Base-by-base conservation (phyloP, 2,329 filamentous ascomycete genomes). In the Paramyrothecium roridum region DNA sequence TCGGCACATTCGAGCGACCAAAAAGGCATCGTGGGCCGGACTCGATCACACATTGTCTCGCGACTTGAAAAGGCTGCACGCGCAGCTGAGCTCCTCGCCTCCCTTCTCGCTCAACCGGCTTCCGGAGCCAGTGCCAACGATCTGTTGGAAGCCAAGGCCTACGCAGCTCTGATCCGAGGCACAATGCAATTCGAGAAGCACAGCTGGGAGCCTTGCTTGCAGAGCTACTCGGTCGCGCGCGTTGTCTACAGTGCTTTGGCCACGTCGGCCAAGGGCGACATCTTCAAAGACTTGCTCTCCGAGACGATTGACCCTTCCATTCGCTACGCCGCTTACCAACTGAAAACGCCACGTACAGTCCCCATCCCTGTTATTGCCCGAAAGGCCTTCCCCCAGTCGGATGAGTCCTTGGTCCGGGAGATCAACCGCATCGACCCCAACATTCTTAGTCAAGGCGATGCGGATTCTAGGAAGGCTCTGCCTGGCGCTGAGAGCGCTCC, bases 241-340 rank as follows among this genome's bases (percentile, higher is more conserved):
- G 81, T 96, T 55, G 88, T 96, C 64, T 99, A 98, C 76, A 87
- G 83, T 57, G 86, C 89, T 1, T 78, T 99, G 47, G 80, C 86
- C 19, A 80, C 81, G 26, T 58, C 84, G 75, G 59, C 70, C 34
- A 72, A 76, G 19, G 87, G 85, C 58, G 93, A 96, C 56, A 78
- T 89, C 37, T 95, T 91, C 79, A 92, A 90, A 68, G 93, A 98
- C 58, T 80, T 97, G 22, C 77, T 99, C 55, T 85, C 88, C 50
- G 87, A 90, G 64, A 96, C 90, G 4, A 87, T 96, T 58, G 95
- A 99, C 69, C 93, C 93, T 2, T 96, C 92, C 59, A 90, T 99
- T 65, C 88, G 93, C 59, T 98, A 96, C 71, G 93, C 93, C 37
- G 92, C 95, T 19, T 98, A 98, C 70, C 92, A 96, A 72, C 82